A percentile compares a stretch with the other conserved stretches of the same genome.
phyloP scores from a whole-genome alignment of 2,329 filamentous ascomycete genomes.

The Aspergillus sp. region DNA sequence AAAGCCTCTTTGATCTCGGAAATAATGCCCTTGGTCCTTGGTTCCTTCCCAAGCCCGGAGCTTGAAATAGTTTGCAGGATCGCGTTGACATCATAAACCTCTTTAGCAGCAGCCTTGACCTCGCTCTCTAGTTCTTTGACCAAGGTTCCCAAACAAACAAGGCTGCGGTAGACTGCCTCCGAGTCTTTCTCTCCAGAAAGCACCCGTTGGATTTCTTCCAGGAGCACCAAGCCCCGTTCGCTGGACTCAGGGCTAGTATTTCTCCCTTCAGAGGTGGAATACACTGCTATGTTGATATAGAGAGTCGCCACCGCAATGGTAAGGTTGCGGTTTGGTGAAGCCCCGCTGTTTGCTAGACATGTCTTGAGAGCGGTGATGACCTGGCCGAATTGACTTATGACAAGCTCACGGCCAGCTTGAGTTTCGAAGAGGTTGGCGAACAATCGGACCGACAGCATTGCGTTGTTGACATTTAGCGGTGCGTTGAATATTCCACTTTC shows the following conservation, averaged over 20 bases:
- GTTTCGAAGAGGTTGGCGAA: slow-evolving; percentile 83
- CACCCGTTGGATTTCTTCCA: slow-evolving; percentile 64
- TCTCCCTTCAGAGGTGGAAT: slow-evolving; percentile 56
- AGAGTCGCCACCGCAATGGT: slow-evolving; percentile 79
- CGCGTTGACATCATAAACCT: slow-evolving; percentile 54
- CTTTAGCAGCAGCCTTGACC: slow-evolving; percentile 58
- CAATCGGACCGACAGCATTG: slow-evolving; percentile 81
- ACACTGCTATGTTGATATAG: slow-evolving; percentile 80
- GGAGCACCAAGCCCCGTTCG: slow-evolving; percentile 52
- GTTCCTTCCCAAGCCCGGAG: slow-evolving; percentile 55
- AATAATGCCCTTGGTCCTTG: slow-evolving; percentile 60
- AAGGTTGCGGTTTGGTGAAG: slow-evolving; percentile 70
- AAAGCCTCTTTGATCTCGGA: slow-evolving; percentile 57
- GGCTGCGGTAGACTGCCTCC: slow-evolving; percentile 77
- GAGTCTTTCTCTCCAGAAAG: slow-evolving; percentile 69
- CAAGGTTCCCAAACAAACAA: slow-evolving; percentile 82
- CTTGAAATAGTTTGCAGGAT: slow-evolving; percentile 50
- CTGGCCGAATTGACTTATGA: slow-evolving; percentile 59
- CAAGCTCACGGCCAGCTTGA: slow-evolving; percentile 65
- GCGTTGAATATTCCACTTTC: slow-evolving; percentile 59
- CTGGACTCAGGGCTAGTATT: slow-evolving; percentile 42
- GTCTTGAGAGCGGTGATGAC: slow-evolving; percentile 65
- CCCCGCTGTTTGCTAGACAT: slow-evolving; percentile 55
- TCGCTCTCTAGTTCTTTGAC: slow-evolving; percentile 59
- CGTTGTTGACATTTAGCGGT: slow-evolving; percentile 71